Percentiles rank a stretch among this genome's conserved stretches.
Conservation (phyloP, 345 rosid species). For the Eucalyptus regnans region DNA sequence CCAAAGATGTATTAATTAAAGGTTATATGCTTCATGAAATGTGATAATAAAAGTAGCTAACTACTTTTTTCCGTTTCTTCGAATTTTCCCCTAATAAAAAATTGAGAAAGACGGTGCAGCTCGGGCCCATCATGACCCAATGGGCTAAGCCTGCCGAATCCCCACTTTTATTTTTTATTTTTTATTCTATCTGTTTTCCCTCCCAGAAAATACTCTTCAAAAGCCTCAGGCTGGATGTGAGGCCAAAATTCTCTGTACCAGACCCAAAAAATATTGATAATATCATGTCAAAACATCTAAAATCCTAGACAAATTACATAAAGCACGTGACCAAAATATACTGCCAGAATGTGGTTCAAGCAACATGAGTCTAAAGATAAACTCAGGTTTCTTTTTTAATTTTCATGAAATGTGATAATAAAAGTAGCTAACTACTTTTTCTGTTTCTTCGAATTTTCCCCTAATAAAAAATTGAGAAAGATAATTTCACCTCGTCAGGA, state of each 20-base stretch:
- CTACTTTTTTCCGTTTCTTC: not conserved
- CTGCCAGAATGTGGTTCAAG: not conserved
- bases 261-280: not conserved
- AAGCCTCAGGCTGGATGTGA: too few species aligned
- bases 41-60: not conserved
- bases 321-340: not conserved
- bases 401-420: not conserved
- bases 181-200: too few species aligned
- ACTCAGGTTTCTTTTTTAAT: not conserved
- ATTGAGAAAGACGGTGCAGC: not conserved
- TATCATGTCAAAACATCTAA: not conserved
- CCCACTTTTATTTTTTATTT: too few species aligned
- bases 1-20: not conserved
- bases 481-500: slow-evolving; percentile 43
- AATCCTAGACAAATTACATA: not conserved
- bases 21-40: not conserved
- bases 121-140: too few species aligned
- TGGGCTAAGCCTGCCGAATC: too few species aligned
- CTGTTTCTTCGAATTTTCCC: not conserved
- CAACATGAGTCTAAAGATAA: not conserved
- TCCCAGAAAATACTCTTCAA: too few species aligned
- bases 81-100: not conserved
- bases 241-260: too few species aligned
- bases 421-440: not conserved
- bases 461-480: not conserved